Evolutionary conservation across 257 asterid species (phyloP), one percentile per base, ranked within the genome.

Genomic region (Solanum habrochaites): DNA sequence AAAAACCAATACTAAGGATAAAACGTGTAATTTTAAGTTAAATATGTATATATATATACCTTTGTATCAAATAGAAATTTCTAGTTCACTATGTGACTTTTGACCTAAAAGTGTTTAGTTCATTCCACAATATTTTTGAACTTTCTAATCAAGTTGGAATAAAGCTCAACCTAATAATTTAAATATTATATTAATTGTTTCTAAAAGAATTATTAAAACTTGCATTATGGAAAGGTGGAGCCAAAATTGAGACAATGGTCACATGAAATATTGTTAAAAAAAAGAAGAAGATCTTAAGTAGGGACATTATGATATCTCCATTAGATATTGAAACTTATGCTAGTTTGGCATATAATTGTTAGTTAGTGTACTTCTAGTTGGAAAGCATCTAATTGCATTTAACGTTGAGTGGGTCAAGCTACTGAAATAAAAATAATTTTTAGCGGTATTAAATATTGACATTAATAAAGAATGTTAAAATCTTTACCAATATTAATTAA

Each of bases 211-310:
- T 29, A 80, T 29, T 49, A 81, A 23, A 81, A 81, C 18, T 81
- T 81, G 85, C 85, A 81, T 81, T 81, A 81, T 81, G 69, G 69
- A 81, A 81, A 49, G 43, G 85, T 49, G 85, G 69, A 49, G 20
- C 66, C 69, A 49, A 81, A 16, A 29, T 81, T 21, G 39, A 81
- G 85, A 20, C 45, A 81, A 81, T 49, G 64, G 69, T 49, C 85
- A 81, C 85, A 81, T 80, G 67, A 47, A 78, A 80, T 81, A 49
- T 49, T 29, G 85, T 47, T 72, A 39, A 73, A 73, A 37, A 73
- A 73, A 31, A 9, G 15, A 49, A 81, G 31, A 49, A 49, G 11
- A 81, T 81, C 85, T 81, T 49, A 2, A 11, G 82, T 73, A 37
- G 82, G 82, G 82, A 37, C 82, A 73, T 6, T 73, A 21, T 73